These are phyloP conservation scores for Blastocystis hominis DNA, from an alignment of 352 stramenopile genomes.

Conservation along the genomic window DNA sequence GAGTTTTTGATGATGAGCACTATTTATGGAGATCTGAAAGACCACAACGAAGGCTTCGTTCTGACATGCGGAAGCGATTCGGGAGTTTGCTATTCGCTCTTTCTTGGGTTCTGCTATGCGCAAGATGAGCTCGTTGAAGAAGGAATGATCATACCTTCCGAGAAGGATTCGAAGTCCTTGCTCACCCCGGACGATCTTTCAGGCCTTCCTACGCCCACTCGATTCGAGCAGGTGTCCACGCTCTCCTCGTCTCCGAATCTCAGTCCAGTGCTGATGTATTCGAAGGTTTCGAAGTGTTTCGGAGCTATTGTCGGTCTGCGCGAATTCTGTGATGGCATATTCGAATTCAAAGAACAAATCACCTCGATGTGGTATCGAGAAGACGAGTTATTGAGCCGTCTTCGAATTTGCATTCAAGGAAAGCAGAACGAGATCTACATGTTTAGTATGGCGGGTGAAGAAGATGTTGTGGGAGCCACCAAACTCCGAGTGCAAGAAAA, in stretches of 20 bases:
- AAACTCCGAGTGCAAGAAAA: background rate
- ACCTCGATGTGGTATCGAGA: background rate
- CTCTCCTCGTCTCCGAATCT: background rate
- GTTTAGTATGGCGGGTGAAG: background rate
- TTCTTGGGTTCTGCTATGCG: background rate
- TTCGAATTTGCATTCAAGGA: background rate
- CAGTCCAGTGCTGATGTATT: background rate
- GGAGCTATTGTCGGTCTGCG: background rate
- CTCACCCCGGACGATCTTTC: background rate
- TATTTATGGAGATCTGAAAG: background rate
- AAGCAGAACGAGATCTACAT: background rate
- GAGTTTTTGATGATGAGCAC: background rate
- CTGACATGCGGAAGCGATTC: background rate
- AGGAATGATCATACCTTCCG: background rate
- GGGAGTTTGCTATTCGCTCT: background rate
- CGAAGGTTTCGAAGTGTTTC: background rate
- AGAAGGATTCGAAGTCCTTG: background rate
- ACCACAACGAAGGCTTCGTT: background rate
- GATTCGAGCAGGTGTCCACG: background rate
- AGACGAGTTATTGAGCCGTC: background rate
- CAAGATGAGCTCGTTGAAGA: background rate
- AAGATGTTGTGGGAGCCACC: background rate
- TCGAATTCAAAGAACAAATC: background rate
- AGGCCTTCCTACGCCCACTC: background rate
- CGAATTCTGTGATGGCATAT: background rate